Conservation (phyloP, 108 stramenopile species). For the Bacterosira constricta region DNA sequence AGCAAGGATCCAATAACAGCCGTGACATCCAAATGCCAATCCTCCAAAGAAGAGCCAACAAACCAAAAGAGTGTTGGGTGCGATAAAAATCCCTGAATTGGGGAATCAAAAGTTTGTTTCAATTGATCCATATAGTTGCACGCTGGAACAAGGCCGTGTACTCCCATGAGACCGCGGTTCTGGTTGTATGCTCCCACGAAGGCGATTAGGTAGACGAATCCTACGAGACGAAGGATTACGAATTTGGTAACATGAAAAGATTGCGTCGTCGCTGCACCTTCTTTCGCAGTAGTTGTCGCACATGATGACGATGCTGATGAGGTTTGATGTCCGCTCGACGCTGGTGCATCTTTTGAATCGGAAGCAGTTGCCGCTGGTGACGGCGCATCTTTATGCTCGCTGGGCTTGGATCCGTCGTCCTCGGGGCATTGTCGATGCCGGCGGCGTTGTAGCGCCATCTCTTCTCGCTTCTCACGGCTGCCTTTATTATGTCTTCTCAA, state of each 20-base stretch:
- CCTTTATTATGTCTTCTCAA: too few relatives aligned
- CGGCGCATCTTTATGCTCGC: too few relatives aligned
- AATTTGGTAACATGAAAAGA: conserved; percentile 32
- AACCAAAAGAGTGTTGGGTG: conserved; percentile 22
- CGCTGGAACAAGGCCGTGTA: conserved; percentile 53
- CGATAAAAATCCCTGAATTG: conserved; percentile 48
- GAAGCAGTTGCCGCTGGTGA: too few relatives aligned
- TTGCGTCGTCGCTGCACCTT: too few relatives aligned
- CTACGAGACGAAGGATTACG: conserved; percentile 53
- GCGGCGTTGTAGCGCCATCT: too few relatives aligned
- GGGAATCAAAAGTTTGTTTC: not conserved
- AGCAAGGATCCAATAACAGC: conserved; percentile 36
- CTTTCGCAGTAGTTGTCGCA: too few relatives aligned
- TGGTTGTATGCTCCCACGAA: conserved; percentile 63
- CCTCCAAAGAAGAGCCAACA: conserved; percentile 23
- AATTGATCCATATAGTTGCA: conserved; percentile 19
- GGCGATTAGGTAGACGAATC: conserved; percentile 59
- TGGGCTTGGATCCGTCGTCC: too few relatives aligned
- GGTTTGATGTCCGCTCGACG: too few relatives aligned
- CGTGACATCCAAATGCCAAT: conserved; percentile 30
- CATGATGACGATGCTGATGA: too few relatives aligned
- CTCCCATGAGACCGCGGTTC: conserved; percentile 63
- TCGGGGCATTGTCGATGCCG: too few relatives aligned
- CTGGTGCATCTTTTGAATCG: too few relatives aligned
- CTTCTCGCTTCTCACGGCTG: too few relatives aligned